Evolutionary conservation across 345 rosid genomes (phyloP).

Genomic region (Arabis alpina): DNA sequence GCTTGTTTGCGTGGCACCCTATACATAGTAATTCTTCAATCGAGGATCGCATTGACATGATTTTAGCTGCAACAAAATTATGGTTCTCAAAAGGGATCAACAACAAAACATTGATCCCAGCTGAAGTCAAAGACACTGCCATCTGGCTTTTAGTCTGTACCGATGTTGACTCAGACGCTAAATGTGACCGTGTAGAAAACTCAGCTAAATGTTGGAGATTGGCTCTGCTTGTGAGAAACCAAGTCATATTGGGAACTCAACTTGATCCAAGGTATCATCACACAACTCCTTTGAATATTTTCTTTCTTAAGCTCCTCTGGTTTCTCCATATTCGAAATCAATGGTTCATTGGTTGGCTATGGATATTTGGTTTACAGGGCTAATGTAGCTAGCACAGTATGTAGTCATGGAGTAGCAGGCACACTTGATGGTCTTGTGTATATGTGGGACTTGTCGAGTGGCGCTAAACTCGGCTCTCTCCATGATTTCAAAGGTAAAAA

Average conservation of each 20-base stretch:
- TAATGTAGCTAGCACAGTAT: constrained; percentile 50
- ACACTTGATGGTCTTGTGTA: constrained; percentile 73
- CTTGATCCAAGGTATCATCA: constrained; percentile 67
- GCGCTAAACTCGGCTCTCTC: constrained; percentile 61
- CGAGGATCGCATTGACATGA: constrained; percentile 49
- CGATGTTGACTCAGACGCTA: constrained; percentile 45
- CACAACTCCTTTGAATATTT: constrained; percentile 21
- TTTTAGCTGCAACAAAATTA: constrained; percentile 56
- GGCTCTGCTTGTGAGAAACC: constrained; percentile 65
- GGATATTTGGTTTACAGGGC: constrained; percentile 50
- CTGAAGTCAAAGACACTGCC: constrained; percentile 61
- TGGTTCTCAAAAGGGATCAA: constrained; percentile 48
- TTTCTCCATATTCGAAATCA: neutral
- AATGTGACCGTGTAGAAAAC: constrained; percentile 42
- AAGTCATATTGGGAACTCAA: constrained; percentile 61
- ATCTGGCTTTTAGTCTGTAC: constrained; percentile 77
- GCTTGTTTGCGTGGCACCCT: constrained; percentile 60
- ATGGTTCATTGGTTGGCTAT: too few species aligned
- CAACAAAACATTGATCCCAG: constrained; percentile 46
- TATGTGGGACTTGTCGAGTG: constrained; percentile 73
- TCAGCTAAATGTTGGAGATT: constrained; percentile 66
- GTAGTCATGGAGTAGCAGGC: constrained; percentile 73
- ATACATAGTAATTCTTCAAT: constrained; percentile 41
- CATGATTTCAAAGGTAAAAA: constrained; percentile 73
- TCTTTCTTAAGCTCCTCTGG: neutral